Percentiles rank a stretch among this genome's conserved stretches.
phyloP scores from a whole-genome alignment of 2,329 filamentous ascomycete species.

The Microsporum audouinii region DNA sequence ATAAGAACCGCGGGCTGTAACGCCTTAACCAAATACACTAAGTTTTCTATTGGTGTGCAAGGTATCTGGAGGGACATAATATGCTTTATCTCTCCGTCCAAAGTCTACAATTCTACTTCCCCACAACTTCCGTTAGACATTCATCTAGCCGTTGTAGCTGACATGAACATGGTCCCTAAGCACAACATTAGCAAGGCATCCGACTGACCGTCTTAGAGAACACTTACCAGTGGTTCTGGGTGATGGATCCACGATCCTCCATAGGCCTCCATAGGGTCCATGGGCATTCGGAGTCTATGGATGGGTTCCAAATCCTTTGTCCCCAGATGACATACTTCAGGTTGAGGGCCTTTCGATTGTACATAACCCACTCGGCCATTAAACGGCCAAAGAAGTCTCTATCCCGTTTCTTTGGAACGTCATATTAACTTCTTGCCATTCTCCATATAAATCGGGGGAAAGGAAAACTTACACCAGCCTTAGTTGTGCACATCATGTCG shows the following conservation, averaged over 20 bases:
- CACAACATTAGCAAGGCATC: slow-evolving; percentile 5
- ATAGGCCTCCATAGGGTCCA: slow-evolving; percentile 37
- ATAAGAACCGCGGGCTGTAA: no score
- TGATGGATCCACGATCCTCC: slow-evolving; percentile 34
- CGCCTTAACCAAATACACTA: no score
- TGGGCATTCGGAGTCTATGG: slow-evolving; percentile 25
- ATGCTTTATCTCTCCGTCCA: no score
- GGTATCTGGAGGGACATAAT: no score
- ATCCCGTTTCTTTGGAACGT: slow-evolving; percentile 14
- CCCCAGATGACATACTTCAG: slow-evolving; percentile 44
- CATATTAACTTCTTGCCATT: slow-evolving; percentile 17
- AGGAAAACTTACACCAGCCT: slow-evolving; percentile 15
- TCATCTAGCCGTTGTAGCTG: slow-evolving; percentile 12
- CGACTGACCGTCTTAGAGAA: neutral
- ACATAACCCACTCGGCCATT: slow-evolving; percentile 42
- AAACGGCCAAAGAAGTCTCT: slow-evolving; percentile 30
- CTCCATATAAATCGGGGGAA: slow-evolving; percentile 17
- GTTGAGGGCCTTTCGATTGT: slow-evolving; percentile 31
- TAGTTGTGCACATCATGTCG: slow-evolving; percentile 7
- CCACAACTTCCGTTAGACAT: no score
- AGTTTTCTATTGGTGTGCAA: no score
- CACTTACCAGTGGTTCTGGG: slow-evolving; percentile 35
- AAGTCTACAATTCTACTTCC: no score
- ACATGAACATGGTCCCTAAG: slow-evolving; percentile 15
- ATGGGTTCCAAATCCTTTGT: slow-evolving; percentile 38